Conservation (phyloP, 1,284 basidiomycete genomes). For the Irpex sp. region DNA sequence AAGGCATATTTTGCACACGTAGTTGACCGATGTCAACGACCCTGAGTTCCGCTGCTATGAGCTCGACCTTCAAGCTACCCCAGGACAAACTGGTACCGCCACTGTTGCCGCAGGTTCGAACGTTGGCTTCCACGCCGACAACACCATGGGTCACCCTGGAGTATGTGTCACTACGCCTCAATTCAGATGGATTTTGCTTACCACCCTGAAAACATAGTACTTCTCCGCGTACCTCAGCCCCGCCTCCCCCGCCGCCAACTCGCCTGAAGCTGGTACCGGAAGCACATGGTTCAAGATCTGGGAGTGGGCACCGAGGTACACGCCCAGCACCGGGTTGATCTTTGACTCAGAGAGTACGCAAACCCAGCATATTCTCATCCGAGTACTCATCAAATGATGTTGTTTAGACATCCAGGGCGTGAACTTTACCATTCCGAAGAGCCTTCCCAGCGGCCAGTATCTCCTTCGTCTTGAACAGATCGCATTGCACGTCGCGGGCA, state of each 20-base stretch:
- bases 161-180: conserved; percentile 27
- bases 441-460: conserved; percentile 25
- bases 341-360: conserved; percentile 34
- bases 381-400: conserved; percentile 23
- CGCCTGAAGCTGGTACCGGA: conserved; percentile 35
- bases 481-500: conserved; percentile 19
- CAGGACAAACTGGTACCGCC: conserved; percentile 33
- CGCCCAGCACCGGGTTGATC: conserved; percentile 28
- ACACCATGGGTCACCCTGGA: conserved; percentile 31
- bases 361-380: not conserved
- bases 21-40: conserved; percentile 42
- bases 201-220: conserved; percentile 21
- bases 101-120: conserved; percentile 33
- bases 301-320: conserved; percentile 34
- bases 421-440: conserved; percentile 33
- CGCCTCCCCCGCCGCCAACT: conserved; percentile 37
- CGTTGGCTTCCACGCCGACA: conserved; percentile 28
- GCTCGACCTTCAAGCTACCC: conserved; percentile 31
- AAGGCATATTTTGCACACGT: not conserved
- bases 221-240: conserved; percentile 40
- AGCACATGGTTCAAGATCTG: conserved; percentile 47
- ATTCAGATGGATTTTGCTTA: not conserved
- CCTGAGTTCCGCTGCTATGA: conserved; percentile 45
- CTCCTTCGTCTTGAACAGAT: conserved; percentile 22
- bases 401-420: conserved; percentile 16